phyloP scores from a whole-genome alignment of 1,139 yeast species.

The Geotrichum reessii region DNA sequence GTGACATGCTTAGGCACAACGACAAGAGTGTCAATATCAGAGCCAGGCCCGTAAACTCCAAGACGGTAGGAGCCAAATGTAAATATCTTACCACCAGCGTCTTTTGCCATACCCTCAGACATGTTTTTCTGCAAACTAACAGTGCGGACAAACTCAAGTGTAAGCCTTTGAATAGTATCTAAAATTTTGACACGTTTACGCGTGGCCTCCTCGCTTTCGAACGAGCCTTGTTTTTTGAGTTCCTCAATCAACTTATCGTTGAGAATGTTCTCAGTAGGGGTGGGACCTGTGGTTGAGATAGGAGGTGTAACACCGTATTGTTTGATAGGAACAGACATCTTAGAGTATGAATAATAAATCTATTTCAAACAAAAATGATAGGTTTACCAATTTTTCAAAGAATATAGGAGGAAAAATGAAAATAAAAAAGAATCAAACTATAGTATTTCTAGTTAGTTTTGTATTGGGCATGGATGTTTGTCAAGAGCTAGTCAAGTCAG shows the following conservation, averaged over 20 bases:
- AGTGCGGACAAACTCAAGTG: constrained; percentile 72
- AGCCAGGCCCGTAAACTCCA: constrained; percentile 97
- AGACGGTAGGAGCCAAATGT: constrained; percentile 91
- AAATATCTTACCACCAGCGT: constrained; percentile 95
- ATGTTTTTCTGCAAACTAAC: constrained; percentile 79
- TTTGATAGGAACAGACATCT: constrained; percentile 9
- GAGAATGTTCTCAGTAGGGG: constrained; percentile 66
- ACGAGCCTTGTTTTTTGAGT: constrained; percentile 77
- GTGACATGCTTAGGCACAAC: constrained; percentile 96
- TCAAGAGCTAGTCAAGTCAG: background rate
- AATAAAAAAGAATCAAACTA: background rate
- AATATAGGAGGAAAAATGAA: background rate
- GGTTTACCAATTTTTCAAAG: background rate
- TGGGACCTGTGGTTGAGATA: constrained; percentile 75
- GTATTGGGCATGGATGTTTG: background rate
- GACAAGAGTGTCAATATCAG: constrained; percentile 92
- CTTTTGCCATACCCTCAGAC: constrained; percentile 96
- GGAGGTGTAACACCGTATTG: constrained; percentile 79
- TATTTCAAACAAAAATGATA: background rate
- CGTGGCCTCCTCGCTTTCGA: constrained; percentile 80
- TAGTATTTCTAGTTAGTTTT: background rate
- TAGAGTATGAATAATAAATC: background rate
- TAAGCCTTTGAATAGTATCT: constrained; percentile 59
- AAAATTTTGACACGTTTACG: constrained; percentile 71
- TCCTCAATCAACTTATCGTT: constrained; percentile 76